These are phyloP conservation scores for Chaetomium strumarium DNA, from an alignment of 2,329 filamentous ascomycete species.

Conservation along the genomic window DNA sequence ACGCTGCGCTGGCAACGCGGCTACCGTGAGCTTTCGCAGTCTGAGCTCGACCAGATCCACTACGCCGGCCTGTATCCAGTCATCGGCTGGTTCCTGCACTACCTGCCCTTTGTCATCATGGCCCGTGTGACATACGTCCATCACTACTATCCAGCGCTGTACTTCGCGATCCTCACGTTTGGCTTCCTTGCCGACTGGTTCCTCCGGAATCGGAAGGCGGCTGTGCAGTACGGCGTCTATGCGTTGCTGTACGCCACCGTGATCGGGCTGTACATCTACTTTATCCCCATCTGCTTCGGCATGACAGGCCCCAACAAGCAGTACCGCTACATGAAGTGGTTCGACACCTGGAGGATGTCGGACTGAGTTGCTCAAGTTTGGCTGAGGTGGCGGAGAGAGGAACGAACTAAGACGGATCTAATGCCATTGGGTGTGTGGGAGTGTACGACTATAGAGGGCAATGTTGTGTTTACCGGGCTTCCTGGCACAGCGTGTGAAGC, in stretches of 20 bases:
- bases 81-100: conserved; percentile 93
- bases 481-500: no score
- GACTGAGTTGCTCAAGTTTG: conserved; percentile 37
- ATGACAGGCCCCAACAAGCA: conserved; percentile 82
- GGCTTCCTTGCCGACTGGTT: conserved; percentile 88
- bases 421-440: background rate
- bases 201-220: conserved; percentile 59
- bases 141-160: conserved; percentile 97
- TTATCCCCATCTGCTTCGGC: conserved; percentile 92
- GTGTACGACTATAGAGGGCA: conserved; percentile 12
- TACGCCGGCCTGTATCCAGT: conserved; percentile 88
- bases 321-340: conserved; percentile 93
- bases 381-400: background rate
- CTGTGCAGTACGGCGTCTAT: conserved; percentile 64
- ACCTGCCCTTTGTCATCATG: conserved; percentile 94
- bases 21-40: conserved; percentile 71
- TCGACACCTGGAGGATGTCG: conserved; percentile 76
- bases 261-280: conserved; percentile 79
- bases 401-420: background rate
- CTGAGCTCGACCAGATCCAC: conserved; percentile 89
- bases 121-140: conserved; percentile 98
- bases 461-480: background rate
- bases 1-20: conserved; percentile 93
- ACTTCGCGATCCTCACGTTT: conserved; percentile 87
- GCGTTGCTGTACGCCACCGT: conserved; percentile 64